A percentile compares a stretch with the other conserved stretches of the same genome.
These are phyloP conservation scores for Trichoderma atrobrunneum DNA, from an alignment of 2,329 filamentous ascomycete genomes.

Conservation along the genomic window DNA sequence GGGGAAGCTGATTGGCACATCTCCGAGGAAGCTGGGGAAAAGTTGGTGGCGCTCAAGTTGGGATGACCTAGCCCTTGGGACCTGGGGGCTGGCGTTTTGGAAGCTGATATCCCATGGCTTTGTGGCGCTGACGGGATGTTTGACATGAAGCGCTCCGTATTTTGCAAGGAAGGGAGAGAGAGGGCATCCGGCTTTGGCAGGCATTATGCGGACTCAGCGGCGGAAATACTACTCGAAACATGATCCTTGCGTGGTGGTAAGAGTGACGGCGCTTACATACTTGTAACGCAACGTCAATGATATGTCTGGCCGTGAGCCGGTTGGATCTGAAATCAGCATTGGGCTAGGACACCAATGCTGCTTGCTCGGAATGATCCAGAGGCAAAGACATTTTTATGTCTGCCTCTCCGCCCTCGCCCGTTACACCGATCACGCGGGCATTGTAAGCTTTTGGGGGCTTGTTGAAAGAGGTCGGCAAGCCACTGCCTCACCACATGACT, in stretches of 20 bases:
- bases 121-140: constrained; percentile 3
- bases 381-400: background rate
- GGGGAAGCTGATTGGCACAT: constrained; percentile 9
- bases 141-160: background rate
- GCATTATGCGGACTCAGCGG: background rate
- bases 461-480: background rate
- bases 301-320: background rate
- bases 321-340: background rate
- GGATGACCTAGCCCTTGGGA: background rate
- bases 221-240: background rate
- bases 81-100: background rate
- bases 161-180: background rate
- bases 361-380: background rate
- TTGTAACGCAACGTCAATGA: background rate
- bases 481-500: background rate
- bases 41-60: constrained; percentile 3
- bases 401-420: background rate
- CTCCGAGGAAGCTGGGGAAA: constrained; percentile 13
- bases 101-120: background rate
- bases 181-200: background rate
- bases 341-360: background rate
- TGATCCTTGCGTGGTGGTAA: background rate
- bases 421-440: constrained; percentile 13
- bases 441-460: background rate
- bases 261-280: background rate